Evolutionary conservation across 257 asterid genomes (phyloP), one percentile per base, ranked within the genome.

Genomic region (Capsicum baccatum): DNA sequence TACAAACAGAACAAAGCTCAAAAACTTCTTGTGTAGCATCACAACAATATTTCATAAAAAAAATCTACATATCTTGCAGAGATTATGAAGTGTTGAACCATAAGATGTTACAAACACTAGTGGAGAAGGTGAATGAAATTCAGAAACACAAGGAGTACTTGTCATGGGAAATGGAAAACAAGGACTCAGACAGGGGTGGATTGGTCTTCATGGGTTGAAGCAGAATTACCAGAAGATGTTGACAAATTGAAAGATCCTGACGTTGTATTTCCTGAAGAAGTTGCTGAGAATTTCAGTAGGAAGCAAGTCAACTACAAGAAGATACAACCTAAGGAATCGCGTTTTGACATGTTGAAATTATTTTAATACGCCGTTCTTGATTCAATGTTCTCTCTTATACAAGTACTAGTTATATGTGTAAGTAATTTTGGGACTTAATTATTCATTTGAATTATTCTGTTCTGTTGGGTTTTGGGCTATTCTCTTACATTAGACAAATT

Each of bases 21-120:
- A 21, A 21, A 21, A 8, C n/a, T 76, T 26, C 2, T 3, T 44
- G 33, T 21, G 13, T 74, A 76, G 0, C 47, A 76, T 21, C 8
- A 7, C 26, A 76, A 14, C 48, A 76, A 19, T 10, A n/a, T 47
- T 47, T 47, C 81, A 74, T 39, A 3, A 39, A 39, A 26, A 26
- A 26, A 3, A 39, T 74, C 26, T 3, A 52, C 11, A 73, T 3
- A 3, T 52, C 9, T 68, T 87, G 91, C 89, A 93, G 96, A 83
- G 98, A 96, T 84, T 94, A 92, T 85, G 98, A 92, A 88, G 67
- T 89, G 85, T 54, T 94, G 86, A 94, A 94, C 88, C 92, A 96
- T 83, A 86, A 87, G 62, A 90, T 94, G 91, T 86, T 94, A 9
- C 42, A 88, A 83, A 85, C 86, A 56, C 86, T 93, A 48, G 91